Evolutionary conservation across 768 basidiomycete species (phyloP), one percentile per base, ranked within the genome.

Genomic region (Termitomyces sp.): DNA sequence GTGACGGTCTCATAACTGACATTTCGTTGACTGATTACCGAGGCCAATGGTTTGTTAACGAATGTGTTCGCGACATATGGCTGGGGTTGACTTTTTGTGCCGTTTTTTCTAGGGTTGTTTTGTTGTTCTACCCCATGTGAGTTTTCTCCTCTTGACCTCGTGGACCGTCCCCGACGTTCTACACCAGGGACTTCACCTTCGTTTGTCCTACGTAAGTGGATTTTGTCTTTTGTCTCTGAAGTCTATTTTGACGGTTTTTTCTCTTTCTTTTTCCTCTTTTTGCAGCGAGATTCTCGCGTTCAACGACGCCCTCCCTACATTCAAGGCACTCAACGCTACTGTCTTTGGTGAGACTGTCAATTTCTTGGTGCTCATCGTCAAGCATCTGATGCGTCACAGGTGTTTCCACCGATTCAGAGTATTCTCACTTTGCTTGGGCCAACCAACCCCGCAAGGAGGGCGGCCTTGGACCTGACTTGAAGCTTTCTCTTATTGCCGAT

Each of bases 121-220:
- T 97, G 18, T 82, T 96, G 72, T 95, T 96, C 78, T 97, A 97
- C 76, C 95, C 95, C 5, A 84, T 96, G 91, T 93, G 76, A 62
- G 88, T 73, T 13, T 53, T 18, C 26, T 43, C n/a, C 33, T 24
- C 46, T 55, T 16, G 48, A 26, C 9, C 18, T 27, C 18, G n/a
- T 27, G 27, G 36, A 26, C 30, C 37, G 30, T 18, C 27, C 55
- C 36, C 16, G 52, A 65, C 14, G 34, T 26, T 49, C 7, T 54
- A 44, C 60, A 40, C 26, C 60, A 93, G 89, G 79, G 89, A 91
- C 68, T 93, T 91, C 73, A 92, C 91, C 39, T 91, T 91, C 64
- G 90, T 91, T 65, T 95, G 93, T 76, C 93, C 93, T n/a, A 95
- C 93, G 79, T 81, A 64, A 67, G 72, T 62, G 50, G 37, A 37